Base-by-base conservation (phyloP, 495 filamentous ascomycete genomes). In the Lasiosphaeria hispida region DNA sequence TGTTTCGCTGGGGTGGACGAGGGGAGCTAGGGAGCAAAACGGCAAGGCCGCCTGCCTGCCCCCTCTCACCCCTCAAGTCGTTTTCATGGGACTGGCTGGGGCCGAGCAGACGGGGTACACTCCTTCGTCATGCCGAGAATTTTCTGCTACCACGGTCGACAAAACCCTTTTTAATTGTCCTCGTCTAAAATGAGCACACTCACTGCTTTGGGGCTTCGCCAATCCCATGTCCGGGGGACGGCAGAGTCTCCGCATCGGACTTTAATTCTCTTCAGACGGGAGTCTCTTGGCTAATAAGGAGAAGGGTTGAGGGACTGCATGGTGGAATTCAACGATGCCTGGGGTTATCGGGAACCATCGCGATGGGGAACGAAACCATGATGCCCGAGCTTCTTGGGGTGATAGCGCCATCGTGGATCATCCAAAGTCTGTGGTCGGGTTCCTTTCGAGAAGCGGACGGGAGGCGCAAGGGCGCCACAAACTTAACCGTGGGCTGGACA, bases 391-490 rank as follows among this genome's bases (percentile, higher is more conserved):
- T 38, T 53, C 47, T 41, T 35, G 40, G 39, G 47, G 42, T 17
- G 44, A 35, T 35, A 51, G 52, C 53, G 53, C 58, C 62, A 60
- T 57, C n/a, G 60, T 47, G 17, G 58, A 64, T 58, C 49, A 54
- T 44, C 53, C 54, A 52, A 14, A 17, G 13, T 13, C 47, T 44
- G 40, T 44, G 40, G 38, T 42, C 52, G 38, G 44, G 35, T 41
- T 48, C 42, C 38, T 52, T 59, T 54, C 38, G 43, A 54, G 55
- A 65, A 58, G 60, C 57, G 58, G 50, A 50, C 59, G 59, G 62
- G 57, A 66, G 63, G 60, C 63, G 63, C 59, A 63, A 54, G 47
- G 33, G 56, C 53, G 61, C 58, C 64, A 64, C 57, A 53, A 33
- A 53, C 40, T 62, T 50, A 39, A 23, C 34, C 14, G 30, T 19